These are phyloP conservation scores for Chalciporus chontae DNA, from an alignment of 768 basidiomycete species.

Conservation along the genomic window DNA sequence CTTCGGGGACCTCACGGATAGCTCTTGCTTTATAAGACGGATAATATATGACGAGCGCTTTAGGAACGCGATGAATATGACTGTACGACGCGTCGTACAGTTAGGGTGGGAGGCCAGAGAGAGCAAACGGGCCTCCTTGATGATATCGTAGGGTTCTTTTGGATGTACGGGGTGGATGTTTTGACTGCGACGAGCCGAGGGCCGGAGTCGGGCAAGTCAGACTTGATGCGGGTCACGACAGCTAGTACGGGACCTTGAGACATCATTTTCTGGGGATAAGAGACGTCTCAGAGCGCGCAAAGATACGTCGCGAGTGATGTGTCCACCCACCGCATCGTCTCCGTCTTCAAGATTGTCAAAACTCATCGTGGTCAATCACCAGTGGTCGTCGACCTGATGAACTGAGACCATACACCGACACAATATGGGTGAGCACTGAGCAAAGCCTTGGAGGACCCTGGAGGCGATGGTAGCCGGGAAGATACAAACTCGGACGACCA, in stretches of 20 bases:
- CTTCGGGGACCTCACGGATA: slow-evolving; percentile 36
- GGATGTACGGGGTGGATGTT: slow-evolving; percentile 42
- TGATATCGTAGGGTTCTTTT: slow-evolving; percentile 66
- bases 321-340: slow-evolving; percentile 7
- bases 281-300: slow-evolving; percentile 5
- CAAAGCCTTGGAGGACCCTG: no score
- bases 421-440: no score
- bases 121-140: slow-evolving; percentile 59
- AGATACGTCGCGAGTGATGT: neutral
- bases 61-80: slow-evolving; percentile 44
- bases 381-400: no score
- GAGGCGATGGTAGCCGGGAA: no score
- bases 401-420: no score
- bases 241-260: slow-evolving; percentile 26
- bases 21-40: slow-evolving; percentile 44
- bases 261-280: slow-evolving; percentile 18
- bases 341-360: slow-evolving; percentile 1
- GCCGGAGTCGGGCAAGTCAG: slow-evolving; percentile 2
- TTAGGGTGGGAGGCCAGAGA: slow-evolving; percentile 47
- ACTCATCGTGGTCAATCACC: slow-evolving; percentile 8
- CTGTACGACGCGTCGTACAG: slow-evolving; percentile 35
- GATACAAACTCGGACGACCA: no score
- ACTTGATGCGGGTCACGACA: slow-evolving; percentile 18
- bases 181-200: slow-evolving; percentile 42
- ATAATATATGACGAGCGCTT: no score